phyloP scores from a whole-genome alignment of 345 rosid genomes.

The Eutrema heterophyllum region DNA sequence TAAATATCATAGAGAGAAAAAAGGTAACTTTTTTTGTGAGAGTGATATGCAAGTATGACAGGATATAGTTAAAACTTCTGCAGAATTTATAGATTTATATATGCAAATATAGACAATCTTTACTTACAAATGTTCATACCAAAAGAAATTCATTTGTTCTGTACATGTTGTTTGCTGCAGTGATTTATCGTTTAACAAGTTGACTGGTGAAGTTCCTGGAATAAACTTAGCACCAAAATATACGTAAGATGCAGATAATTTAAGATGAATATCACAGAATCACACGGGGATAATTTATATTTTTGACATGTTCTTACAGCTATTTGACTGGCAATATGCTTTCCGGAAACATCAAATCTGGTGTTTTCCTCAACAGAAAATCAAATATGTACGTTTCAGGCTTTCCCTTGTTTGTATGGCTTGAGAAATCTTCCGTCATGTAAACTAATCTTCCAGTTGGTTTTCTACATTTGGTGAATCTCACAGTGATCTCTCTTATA shows the following conservation, averaged over 20 bases:
- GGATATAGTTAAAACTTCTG: neutral
- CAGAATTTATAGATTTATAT: neutral
- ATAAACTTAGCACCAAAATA: neutral
- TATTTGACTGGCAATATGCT: conserved; percentile 28
- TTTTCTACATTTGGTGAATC: neutral
- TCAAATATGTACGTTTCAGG: conserved; percentile 13
- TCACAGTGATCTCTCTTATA: conserved; percentile 30
- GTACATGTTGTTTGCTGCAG: conserved; percentile 7
- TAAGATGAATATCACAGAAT: neutral
- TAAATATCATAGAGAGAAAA: neutral
- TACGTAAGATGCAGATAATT: conserved; percentile 6
- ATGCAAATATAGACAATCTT: neutral
- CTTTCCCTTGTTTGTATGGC: neutral
- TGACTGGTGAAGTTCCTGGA: conserved; percentile 8
- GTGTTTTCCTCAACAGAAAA: neutral
- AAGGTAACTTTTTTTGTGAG: neutral
- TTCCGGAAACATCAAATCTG: conserved; percentile 3
- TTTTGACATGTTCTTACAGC: conserved; percentile 8
- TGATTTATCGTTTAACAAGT: conserved; percentile 27
- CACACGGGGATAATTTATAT: neutral
- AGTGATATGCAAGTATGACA: neutral
- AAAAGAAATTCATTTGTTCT: neutral
- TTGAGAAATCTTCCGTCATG: neutral
- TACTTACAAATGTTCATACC: neutral
- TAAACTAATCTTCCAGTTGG: neutral